These are phyloP conservation scores for Schrenkiella parvula DNA, from an alignment of 345 rosid genomes.

Conservation along the genomic window DNA sequence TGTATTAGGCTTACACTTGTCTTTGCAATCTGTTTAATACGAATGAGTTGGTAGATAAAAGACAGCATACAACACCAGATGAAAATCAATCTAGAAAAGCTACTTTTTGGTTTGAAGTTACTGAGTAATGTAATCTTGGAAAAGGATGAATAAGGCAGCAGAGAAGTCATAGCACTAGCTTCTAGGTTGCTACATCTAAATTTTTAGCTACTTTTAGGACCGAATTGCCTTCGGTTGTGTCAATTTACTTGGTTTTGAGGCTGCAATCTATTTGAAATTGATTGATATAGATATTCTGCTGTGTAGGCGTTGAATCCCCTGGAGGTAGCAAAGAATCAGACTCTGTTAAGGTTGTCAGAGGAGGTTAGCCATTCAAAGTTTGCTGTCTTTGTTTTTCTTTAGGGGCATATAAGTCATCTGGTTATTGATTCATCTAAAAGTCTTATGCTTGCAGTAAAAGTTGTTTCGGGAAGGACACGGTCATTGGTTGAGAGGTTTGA, in stretches of 20 bases:
- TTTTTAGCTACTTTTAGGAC: background rate
- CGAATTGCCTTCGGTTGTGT: background rate
- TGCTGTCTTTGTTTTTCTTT: conserved; percentile 11
- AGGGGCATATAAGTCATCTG: conserved; percentile 1
- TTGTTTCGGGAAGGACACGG: conserved; percentile 85
- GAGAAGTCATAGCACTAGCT: background rate
- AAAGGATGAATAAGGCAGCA: background rate
- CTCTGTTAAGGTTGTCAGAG: conserved; percentile 74
- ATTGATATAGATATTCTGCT: conserved; percentile 13
- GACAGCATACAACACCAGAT: background rate
- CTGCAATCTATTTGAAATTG: background rate
- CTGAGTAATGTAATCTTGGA: background rate
- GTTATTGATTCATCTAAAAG: conserved; percentile 26
- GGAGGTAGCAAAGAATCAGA: conserved; percentile 36
- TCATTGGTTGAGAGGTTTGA: conserved; percentile 92
- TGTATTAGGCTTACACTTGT: background rate
- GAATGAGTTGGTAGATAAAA: background rate
- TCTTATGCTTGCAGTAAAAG: conserved; percentile 68
- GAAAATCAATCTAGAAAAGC: conserved; percentile 8
- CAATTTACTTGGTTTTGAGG: background rate
- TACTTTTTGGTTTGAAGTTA: background rate
- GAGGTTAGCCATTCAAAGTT: conserved; percentile 60
- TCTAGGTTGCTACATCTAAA: background rate
- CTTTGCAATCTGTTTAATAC: conserved; percentile 2
- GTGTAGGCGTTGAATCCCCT: conserved; percentile 48